phyloP scores from a whole-genome alignment of 2,329 filamentous ascomycete species.

The Xylaria polymorpha region DNA sequence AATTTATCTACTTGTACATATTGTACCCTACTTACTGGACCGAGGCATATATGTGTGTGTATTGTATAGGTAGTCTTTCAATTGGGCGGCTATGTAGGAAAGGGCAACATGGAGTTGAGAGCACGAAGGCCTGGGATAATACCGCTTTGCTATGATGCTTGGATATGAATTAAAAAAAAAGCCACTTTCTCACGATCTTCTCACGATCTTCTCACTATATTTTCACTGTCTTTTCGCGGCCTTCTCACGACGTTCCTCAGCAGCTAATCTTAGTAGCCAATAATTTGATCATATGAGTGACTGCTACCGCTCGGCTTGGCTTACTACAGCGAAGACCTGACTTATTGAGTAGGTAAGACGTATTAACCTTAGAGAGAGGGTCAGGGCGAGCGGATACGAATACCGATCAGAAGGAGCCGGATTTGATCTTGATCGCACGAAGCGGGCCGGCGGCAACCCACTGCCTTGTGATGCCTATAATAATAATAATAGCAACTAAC shows the following conservation, averaged over 20 bases:
- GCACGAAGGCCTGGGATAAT: conserved; percentile 20
- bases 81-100: conserved; percentile 19
- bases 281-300: conserved; percentile 1
- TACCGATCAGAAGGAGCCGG: conserved; percentile 19
- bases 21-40: conserved; percentile 31
- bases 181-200: background rate
- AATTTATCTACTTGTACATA: conserved; percentile 31
- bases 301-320: background rate
- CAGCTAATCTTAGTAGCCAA: background rate
- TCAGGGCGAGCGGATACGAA: conserved; percentile 11
- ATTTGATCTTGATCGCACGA: conserved; percentile 24
- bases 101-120: conserved; percentile 31
- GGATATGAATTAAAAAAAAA: conserved; percentile 14
- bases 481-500: conserved; percentile 10
- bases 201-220: background rate
- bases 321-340: background rate
- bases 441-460: conserved; percentile 35
- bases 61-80: conserved; percentile 34
- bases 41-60: conserved; percentile 34
- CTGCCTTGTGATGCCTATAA: background rate
- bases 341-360: background rate
- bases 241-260: too few relatives aligned
- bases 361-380: background rate
- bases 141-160: conserved; percentile 19
- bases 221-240: background rate